Base-by-base conservation (phyloP, 495 filamentous ascomycete genomes). In the Penicillium soppii region DNA sequence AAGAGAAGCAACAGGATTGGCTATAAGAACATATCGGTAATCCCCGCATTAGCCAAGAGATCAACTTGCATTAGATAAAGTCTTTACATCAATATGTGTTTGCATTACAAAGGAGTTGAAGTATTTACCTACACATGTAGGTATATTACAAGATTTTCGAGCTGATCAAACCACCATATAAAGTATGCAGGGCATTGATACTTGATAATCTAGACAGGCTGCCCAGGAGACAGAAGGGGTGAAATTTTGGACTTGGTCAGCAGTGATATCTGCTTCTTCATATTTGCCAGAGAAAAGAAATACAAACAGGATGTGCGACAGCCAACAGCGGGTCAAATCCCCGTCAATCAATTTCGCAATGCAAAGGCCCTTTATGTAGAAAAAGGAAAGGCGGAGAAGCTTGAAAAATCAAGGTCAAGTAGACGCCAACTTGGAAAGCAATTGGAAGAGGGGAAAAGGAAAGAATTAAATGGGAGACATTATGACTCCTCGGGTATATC, bases 401-500 rank as follows among this genome's bases (percentile, higher is more conserved):
- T 38, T 25, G 42, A 45, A 15, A 47, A 25, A 38, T 39, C 38
- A 52, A 57, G 57, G 52, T 54, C 42, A 33, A 32, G 25, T 33
- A 55, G 43, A 58, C 57, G 54, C 59, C 60, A 55, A 63, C 54
- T 47, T 46, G 33, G 23, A 40, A 50, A 59, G 54, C 47, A 54
- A 60, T 46, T 43, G 40, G 42, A 43, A 27, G 45, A 37, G 32
- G 10, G 29, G 36, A 16, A 52, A 59, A 57, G 26, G 33, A 56
- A 52, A 29, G 42, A 27, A 51, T 63, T 49, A 50, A 50, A 48
- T 53, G 56, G 49, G 30, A 47, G 40, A 40, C 23, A 57, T 62
- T 73, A 77, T 65, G 55, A 62, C 26, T 77, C 73, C 40, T 77
- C 73, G 23, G 64, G 67, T 55, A 66, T 59, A 40, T 70, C 67